Conservation (phyloP, 257 asterid genomes). For the Solanum acaule region DNA sequence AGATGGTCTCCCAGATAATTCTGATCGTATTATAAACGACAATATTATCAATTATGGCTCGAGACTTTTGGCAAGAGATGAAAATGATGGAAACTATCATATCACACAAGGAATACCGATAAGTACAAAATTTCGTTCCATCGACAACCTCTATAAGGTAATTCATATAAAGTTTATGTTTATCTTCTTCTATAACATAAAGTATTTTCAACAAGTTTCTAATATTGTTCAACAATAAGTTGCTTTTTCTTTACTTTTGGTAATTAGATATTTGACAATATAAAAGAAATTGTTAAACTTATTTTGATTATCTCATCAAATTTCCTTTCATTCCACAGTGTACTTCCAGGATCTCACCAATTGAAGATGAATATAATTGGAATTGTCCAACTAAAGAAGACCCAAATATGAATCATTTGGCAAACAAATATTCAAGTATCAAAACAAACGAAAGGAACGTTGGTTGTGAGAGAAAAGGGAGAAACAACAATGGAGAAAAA, state of each 20-base stretch:
- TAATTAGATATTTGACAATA: background rate
- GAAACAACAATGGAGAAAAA: background rate
- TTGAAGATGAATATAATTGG: background rate
- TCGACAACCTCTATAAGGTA: background rate
- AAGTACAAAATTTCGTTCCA: background rate
- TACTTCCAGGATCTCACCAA: background rate
- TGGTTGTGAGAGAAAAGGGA: background rate
- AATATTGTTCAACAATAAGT: background rate
- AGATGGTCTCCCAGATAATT: background rate
- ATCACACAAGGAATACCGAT: background rate
- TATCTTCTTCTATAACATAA: background rate
- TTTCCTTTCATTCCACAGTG: background rate
- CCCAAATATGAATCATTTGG: background rate
- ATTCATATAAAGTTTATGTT: background rate
- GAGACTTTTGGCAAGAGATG: background rate
- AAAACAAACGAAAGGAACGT: background rate
- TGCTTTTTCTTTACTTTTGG: background rate
- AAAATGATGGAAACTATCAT: background rate
- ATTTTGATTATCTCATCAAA: background rate
- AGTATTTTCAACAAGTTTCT: background rate
- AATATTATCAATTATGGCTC: background rate
- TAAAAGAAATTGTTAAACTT: background rate
- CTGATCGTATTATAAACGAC: too few species aligned
- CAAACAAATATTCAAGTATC: background rate
- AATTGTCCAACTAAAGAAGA: background rate